Conservation (phyloP, 2,329 filamentous ascomycete species). For the Hyphodiscus sp. region DNA sequence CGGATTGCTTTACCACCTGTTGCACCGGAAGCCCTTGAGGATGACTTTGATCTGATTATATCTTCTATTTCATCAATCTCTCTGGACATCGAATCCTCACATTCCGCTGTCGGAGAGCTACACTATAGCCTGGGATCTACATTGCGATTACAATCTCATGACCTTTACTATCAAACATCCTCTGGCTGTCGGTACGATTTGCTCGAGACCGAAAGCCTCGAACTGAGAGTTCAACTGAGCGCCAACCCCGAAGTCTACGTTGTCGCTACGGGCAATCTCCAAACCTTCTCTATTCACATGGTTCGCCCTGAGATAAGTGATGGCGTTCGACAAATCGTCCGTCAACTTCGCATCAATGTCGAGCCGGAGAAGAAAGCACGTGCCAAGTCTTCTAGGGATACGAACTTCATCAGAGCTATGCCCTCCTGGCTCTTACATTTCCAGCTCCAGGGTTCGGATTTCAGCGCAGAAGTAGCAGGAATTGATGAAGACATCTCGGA, state of each 20-base stretch:
- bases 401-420: slow-evolving; percentile 69
- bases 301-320: slow-evolving; percentile 88
- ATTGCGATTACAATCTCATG: slow-evolving; percentile 76
- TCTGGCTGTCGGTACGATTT: slow-evolving; percentile 78
- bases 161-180: slow-evolving; percentile 90
- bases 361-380: slow-evolving; percentile 52
- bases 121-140: slow-evolving; percentile 83
- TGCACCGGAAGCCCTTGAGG: slow-evolving; percentile 54
- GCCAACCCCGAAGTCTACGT: slow-evolving; percentile 83
- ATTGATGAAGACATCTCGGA: slow-evolving; percentile 78
- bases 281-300: slow-evolving; percentile 85
- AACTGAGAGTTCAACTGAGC: slow-evolving; percentile 77
- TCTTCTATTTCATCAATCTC: slow-evolving; percentile 92
- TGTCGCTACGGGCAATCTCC: slow-evolving; percentile 68
- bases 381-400: slow-evolving; percentile 44
- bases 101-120: slow-evolving; percentile 73
- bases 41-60: slow-evolving; percentile 92
- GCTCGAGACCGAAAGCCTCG: slow-evolving; percentile 79
- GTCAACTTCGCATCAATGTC: slow-evolving; percentile 68
- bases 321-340: slow-evolving; percentile 84
- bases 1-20: slow-evolving; percentile 82
- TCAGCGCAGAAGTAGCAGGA: slow-evolving; percentile 86
- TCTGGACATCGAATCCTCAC: slow-evolving; percentile 90
- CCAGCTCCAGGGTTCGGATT: slow-evolving; percentile 79
- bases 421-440: slow-evolving; percentile 82